Base-by-base conservation (phyloP, 495 filamentous ascomycete species). In the Cudoniella acicularis region DNA sequence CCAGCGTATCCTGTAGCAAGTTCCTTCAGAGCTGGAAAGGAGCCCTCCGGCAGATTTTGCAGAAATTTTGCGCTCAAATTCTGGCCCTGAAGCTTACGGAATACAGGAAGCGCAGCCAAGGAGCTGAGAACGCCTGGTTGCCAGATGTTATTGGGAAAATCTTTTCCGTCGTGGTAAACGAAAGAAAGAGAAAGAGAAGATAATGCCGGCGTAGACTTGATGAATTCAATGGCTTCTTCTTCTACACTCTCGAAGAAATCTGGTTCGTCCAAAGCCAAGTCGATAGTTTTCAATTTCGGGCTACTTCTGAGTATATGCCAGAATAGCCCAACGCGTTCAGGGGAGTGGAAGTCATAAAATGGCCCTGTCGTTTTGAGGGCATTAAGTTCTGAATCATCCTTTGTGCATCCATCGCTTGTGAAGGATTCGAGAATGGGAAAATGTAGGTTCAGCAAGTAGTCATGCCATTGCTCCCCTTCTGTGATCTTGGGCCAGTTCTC, bases 21-120 rank as follows among this genome's bases (percentile, higher is more conserved):
- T 48, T 48, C 45, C 17, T 48, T n/a, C 45, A 48, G 45, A 48
- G 17, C 45, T 48, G 45, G 45, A 48, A 48, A 48, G n/a, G n/a
- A n/a, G 6, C 45, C 45, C 45, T 48, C 21, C 6, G 45, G n/a
- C 45, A 48, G 17, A 48, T 48, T n/a, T 48, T 48, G 6, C 45
- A 48, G 17, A 48, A 48, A n/a, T n/a, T 48, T 4, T 48, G 45
- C 45, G 45, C 45, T 23, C 45, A 48, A 48, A n/a, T 48, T 6
- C 45, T 48, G 6, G 6, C 45, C 45, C 45, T 48, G 45, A n/a
- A 48, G 45, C 45, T 48, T 48, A 48, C 45, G 45, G 6, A 48
- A 48, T n/a, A 6, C n/a, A 48, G 45, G 45, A 48, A 48, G 45
- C 6, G 45, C 45, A 48, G 45, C 45, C 17, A 48, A 48, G n/a